These are phyloP conservation scores for Dactylellina parvicollis DNA, from an alignment of 2,329 filamentous ascomycete genomes.

Conservation along the genomic window DNA sequence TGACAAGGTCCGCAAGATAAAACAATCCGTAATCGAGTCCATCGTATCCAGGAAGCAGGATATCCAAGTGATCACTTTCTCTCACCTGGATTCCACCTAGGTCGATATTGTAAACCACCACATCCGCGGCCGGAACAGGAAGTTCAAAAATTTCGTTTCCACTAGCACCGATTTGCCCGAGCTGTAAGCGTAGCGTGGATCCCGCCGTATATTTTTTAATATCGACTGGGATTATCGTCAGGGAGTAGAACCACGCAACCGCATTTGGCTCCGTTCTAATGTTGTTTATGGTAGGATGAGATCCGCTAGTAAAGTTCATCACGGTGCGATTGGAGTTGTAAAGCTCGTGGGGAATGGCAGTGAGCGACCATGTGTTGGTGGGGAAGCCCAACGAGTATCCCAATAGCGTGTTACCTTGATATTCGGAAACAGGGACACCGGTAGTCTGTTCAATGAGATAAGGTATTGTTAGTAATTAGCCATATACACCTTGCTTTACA, in stretches of 20 bases:
- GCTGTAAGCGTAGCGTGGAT: slow-evolving; percentile 12
- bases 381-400: slow-evolving; percentile 2
- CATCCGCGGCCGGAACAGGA: slow-evolving; percentile 10
- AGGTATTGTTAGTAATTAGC: slow-evolving; percentile 4
- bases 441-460: slow-evolving; percentile 4
- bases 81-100: slow-evolving; percentile 8
- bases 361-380: neutral
- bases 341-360: slow-evolving; percentile 1
- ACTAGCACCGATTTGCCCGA: slow-evolving; percentile 6
- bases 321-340: slow-evolving; percentile 5
- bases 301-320: neutral
- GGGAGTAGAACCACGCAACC: slow-evolving; percentile 1
- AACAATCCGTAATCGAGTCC: slow-evolving; percentile 11
- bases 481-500: slow-evolving; percentile 3
- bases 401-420: neutral
- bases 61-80: slow-evolving; percentile 11
- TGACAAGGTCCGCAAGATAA: slow-evolving; percentile 14
- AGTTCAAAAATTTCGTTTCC: slow-evolving; percentile 12
- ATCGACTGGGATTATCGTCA: slow-evolving; percentile 12
- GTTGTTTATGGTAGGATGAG: slow-evolving; percentile 1
- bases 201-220: slow-evolving; percentile 11
- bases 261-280: neutral
- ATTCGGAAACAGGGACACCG: slow-evolving; percentile 2
- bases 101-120: slow-evolving; percentile 12
- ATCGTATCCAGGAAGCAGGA: slow-evolving; percentile 14